Percentiles rank a stretch among this genome's conserved stretches.
These are phyloP conservation scores for Hemerocallis citrina DNA, from an alignment of 106 monocot genomes.

Conservation along the genomic window DNA sequence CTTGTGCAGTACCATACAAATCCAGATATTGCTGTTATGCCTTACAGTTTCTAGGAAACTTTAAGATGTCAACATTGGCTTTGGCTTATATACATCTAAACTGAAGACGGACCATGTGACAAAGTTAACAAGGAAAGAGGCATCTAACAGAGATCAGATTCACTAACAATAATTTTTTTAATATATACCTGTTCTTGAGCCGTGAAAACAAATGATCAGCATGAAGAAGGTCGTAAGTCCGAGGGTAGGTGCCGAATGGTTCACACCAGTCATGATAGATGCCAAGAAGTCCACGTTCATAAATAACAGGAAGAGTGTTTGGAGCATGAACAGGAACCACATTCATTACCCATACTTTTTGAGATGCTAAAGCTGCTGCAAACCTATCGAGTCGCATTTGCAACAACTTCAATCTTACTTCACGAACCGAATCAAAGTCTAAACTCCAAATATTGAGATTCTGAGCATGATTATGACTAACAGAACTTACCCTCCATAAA, in stretches of 20 bases:
- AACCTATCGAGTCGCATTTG: conserved; percentile 38
- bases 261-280: conserved; percentile 98
- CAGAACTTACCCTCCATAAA: conserved; percentile 70
- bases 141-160: too few species aligned
- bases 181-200: conserved; percentile 68
- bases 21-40: too few species aligned
- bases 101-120: too few species aligned
- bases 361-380: conserved; percentile 68
- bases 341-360: conserved; percentile 96
- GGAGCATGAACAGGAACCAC: conserved; percentile 84
- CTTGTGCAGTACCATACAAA: too few species aligned
- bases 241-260: conserved; percentile 85
- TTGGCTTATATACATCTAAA: too few species aligned
- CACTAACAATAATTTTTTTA: not conserved
- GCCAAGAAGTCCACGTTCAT: conserved; percentile 88
- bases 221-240: conserved; percentile 93
- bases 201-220: conserved; percentile 92
- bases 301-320: conserved; percentile 88
- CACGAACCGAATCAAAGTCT: not conserved
- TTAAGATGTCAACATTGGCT: too few species aligned
- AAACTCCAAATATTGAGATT: not conserved
- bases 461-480: not conserved
- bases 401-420: not conserved
- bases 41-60: too few species aligned
- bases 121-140: too few species aligned